These are phyloP conservation scores for Fusarium redolens DNA, from an alignment of 2,329 filamentous ascomycete species.

Conservation along the genomic window DNA sequence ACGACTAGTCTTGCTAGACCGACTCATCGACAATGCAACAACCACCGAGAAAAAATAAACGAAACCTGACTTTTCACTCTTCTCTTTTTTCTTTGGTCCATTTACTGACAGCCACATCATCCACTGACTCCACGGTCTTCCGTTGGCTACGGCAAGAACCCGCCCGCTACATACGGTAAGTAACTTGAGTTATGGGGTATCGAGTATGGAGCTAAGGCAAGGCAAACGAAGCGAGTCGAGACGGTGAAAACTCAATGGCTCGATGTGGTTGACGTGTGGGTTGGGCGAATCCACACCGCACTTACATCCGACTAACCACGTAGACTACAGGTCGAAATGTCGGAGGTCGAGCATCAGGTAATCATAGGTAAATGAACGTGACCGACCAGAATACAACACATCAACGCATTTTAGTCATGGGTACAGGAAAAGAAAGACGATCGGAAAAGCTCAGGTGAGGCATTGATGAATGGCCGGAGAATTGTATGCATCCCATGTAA, in stretches of 20 bases:
- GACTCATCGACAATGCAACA: constrained; percentile 21
- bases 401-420: not conserved
- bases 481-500: constrained; percentile 24
- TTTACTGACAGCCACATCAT: constrained; percentile 47
- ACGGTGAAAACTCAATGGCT: constrained; percentile 40
- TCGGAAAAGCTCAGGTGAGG: constrained; percentile 9
- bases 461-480: constrained; percentile 14
- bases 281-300: constrained; percentile 35
- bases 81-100: constrained; percentile 31
- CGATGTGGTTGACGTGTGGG: constrained; percentile 14
- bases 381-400: constrained; percentile 21
- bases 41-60: constrained; percentile 27
- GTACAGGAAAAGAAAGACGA: constrained; percentile 9
- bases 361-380: constrained; percentile 3
- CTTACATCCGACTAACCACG: constrained; percentile 7
- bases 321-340: not conserved
- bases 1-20: constrained; percentile 18
- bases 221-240: constrained; percentile 30
- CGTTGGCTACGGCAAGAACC: constrained; percentile 39
- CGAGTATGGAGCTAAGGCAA: constrained; percentile 4
- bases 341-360: constrained; percentile 1
- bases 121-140: constrained; percentile 34
- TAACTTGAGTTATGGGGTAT: not conserved
- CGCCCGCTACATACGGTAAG: constrained; percentile 20
- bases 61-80: constrained; percentile 18